Percentiles rank a stretch among this genome's conserved stretches.
Evolutionary conservation across 2,329 filamentous ascomycete genomes (phyloP).

Genomic region (Bimuria novae-zelandiae): DNA sequence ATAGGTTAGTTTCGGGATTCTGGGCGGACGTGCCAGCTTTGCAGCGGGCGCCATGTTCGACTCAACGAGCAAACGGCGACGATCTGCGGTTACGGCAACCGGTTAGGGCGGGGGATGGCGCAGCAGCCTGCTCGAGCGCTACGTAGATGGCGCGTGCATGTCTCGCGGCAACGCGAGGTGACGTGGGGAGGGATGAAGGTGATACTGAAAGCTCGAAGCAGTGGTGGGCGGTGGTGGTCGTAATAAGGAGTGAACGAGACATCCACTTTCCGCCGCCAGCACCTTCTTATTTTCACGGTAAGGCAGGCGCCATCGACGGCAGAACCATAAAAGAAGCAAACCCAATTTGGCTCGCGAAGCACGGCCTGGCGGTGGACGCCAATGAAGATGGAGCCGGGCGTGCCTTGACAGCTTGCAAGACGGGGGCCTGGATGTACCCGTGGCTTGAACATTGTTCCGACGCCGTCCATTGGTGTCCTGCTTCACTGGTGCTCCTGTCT

Average conservation of each 20-base stretch:
- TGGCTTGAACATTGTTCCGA: constrained; percentile 3
- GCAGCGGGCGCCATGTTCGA: constrained; percentile 33
- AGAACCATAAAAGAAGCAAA: constrained; percentile 5
- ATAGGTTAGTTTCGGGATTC: constrained; percentile 43
- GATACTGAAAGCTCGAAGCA: not conserved
- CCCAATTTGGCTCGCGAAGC: not conserved
- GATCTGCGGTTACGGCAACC: constrained; percentile 23
- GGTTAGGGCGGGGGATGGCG: constrained; percentile 14
- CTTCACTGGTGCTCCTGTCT: not conserved
- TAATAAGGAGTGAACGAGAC: not conserved
- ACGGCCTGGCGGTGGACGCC: not conserved
- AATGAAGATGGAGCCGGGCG: not conserved
- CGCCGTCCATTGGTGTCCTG: not conserved
- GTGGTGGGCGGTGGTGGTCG: not conserved
- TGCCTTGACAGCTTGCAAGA: not conserved
- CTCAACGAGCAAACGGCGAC: constrained; percentile 24
- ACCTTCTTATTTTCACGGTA: not conserved
- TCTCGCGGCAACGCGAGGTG: not conserved
- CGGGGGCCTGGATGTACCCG: constrained; percentile 1
- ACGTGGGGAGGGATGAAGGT: not conserved
- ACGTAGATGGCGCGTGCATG: constrained; percentile 16
- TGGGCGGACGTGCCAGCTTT: constrained; percentile 34
- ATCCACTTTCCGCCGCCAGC: not conserved
- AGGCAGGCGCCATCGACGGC: not conserved
- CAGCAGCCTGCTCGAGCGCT: constrained; percentile 11